Evolutionary conservation across 2,329 filamentous ascomycete species (phyloP).

Genomic region (Pseudogymnoascus sp.): DNA sequence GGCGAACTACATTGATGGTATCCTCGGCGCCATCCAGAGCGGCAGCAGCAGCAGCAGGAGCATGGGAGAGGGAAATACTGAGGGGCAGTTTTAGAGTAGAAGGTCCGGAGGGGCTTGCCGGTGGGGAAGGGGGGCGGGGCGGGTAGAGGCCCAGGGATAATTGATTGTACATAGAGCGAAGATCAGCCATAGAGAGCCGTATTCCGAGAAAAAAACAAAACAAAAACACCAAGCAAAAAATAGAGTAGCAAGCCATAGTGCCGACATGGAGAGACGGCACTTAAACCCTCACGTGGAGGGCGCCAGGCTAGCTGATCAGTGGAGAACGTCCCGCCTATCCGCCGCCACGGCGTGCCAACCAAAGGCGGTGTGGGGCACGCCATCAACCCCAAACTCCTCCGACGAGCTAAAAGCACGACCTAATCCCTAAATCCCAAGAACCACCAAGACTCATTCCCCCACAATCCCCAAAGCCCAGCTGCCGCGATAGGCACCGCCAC

Average conservation of each 20-base stretch:
- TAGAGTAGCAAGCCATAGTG: background rate
- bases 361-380: background rate
- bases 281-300: background rate
- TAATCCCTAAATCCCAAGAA: background rate
- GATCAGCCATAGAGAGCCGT: background rate
- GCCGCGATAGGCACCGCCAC: background rate
- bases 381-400: background rate
- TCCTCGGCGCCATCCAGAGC: constrained; percentile 82
- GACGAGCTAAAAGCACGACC: no score
- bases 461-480: background rate
- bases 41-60: constrained; percentile 83
- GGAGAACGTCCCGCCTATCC: background rate
- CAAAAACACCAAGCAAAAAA: background rate
- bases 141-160: background rate
- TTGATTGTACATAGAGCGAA: background rate
- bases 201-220: background rate
- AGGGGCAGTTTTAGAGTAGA: constrained; percentile 49
- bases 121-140: background rate
- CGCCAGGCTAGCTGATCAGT: background rate
- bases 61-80: constrained; percentile 93
- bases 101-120: background rate
- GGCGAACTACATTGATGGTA: constrained; percentile 74
- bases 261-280: background rate
- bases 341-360: background rate
- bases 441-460: background rate